Base-by-base conservation (phyloP, 139 green algal species). In the Ettlia oleoabundans region DNA sequence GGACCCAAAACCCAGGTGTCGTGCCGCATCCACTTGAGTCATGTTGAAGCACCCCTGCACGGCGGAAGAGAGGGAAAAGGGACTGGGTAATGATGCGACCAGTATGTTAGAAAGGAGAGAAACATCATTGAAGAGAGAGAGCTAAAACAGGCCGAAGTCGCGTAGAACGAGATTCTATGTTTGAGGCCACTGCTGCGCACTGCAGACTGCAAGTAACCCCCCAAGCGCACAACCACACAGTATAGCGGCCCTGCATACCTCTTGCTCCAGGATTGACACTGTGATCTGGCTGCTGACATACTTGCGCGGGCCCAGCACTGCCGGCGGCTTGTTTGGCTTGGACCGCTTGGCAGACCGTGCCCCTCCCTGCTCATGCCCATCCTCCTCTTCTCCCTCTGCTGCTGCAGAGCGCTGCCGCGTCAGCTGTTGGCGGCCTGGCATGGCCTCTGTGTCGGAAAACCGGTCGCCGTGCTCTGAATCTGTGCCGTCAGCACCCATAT, bases 1-100 rank as follows among this genome's bases (percentile, higher is more conserved):
- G 53, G 73, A 80, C 35, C 73, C 73, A n/a, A 80, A 80, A 53
- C 73, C 73, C 2, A 80, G 73, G 73, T 80, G 73, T 35, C 73
- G 73, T 1, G 73, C 73, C 7, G 73, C 73, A 15, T 80, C 73
- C 53, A 80, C 73, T 26, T 80, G 73, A 0, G 70, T 77, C 70
- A 77, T 77, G 70, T 77, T 77, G 70, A 77, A 72, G 65, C 65
- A 72, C 33, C 65, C 73, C 73, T 80, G 51, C 51, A 40, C 43
- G n/a, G n/a, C n/a, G n/a, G n/a, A n/a, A n/a, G n/a, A n/a, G n/a
- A n/a, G n/a, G n/a, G n/a, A n/a, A n/a, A n/a, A n/a, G n/a, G n/a
- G n/a, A n/a, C n/a, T n/a, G n/a, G n/a, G n/a, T n/a, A n/a, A n/a
- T n/a, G n/a, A n/a, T n/a, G n/a, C n/a, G n/a, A n/a, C n/a, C n/a